A percentile compares a stretch with the other conserved stretches of the same genome.
Conservation (phyloP, 176 grass and related monocot species). For the Eragrostis curvula region DNA sequence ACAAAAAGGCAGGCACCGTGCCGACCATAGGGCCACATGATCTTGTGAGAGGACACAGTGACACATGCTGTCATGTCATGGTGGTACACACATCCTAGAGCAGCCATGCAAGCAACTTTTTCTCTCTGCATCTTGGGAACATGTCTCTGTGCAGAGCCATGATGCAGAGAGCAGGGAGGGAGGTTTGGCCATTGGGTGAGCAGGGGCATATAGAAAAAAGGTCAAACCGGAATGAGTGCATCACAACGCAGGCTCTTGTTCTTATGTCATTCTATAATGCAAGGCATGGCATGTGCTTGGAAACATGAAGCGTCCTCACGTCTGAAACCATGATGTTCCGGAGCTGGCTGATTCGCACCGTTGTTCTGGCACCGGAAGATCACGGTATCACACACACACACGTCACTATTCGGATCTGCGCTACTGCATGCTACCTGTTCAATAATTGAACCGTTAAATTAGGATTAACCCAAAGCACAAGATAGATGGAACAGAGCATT, state of each 20-base stretch:
- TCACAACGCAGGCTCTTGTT: conserved; percentile 20
- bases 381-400: background rate
- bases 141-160: conserved; percentile 36
- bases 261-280: conserved; percentile 1
- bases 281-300: background rate
- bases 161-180: conserved; percentile 22
- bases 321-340: conserved; percentile 13
- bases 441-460: background rate
- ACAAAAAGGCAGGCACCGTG: background rate
- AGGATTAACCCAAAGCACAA: background rate
- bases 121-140: conserved; percentile 51
- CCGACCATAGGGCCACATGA: conserved; percentile 29
- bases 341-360: background rate
- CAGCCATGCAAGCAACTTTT: conserved; percentile 40
- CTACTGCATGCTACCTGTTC: background rate
- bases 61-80: conserved; percentile 38
- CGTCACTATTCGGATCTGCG: background rate
- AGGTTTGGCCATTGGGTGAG: conserved; percentile 26
- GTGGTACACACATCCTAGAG: background rate
- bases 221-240: conserved; percentile 37
- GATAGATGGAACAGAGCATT: background rate
- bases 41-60: conserved; percentile 50
- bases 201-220: conserved; percentile 12
- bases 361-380: background rate
- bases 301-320: background rate